Percentiles rank a stretch among this genome's conserved stretches.
phyloP scores from a whole-genome alignment of 305 asterid genomes.

The Rubia tinctorum region DNA sequence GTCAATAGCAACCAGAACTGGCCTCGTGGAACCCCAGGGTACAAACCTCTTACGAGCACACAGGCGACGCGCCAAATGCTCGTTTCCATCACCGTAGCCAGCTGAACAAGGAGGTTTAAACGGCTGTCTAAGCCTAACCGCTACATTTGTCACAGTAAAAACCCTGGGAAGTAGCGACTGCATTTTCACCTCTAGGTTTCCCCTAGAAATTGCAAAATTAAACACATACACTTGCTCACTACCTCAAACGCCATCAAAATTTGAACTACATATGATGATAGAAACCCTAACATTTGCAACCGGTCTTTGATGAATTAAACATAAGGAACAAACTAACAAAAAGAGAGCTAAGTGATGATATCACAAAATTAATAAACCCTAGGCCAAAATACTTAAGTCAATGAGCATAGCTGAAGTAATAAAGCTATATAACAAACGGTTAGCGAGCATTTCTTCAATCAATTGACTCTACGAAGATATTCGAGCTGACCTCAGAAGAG shows the following conservation, averaged over 20 bases:
- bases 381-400: neutral
- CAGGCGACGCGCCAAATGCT: conserved; percentile 69
- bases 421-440: too few species aligned
- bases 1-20: conserved; percentile 62
- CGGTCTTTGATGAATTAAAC: neutral
- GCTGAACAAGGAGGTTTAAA: conserved; percentile 82
- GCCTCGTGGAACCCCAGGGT: conserved; percentile 91
- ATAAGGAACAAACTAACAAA: neutral
- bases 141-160: conserved; percentile 20
- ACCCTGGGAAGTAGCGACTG: conserved; percentile 86
- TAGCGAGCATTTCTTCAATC: neutral
- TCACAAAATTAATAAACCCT: neutral
- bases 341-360: neutral
- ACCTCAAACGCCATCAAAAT: neutral
- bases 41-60: conserved; percentile 91
- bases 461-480: neutral
- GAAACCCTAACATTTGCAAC: neutral
- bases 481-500: conserved; percentile 56
- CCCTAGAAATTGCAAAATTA: conserved; percentile 49
- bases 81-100: conserved; percentile 67
- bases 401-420: too few species aligned
- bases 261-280: neutral
- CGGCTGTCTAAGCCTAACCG: conserved; percentile 65
- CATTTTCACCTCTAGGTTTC: conserved; percentile 68
- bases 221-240: neutral